phyloP scores from a whole-genome alignment of 352 stramenopile genomes.

The Globisporangium takayamanum region DNA sequence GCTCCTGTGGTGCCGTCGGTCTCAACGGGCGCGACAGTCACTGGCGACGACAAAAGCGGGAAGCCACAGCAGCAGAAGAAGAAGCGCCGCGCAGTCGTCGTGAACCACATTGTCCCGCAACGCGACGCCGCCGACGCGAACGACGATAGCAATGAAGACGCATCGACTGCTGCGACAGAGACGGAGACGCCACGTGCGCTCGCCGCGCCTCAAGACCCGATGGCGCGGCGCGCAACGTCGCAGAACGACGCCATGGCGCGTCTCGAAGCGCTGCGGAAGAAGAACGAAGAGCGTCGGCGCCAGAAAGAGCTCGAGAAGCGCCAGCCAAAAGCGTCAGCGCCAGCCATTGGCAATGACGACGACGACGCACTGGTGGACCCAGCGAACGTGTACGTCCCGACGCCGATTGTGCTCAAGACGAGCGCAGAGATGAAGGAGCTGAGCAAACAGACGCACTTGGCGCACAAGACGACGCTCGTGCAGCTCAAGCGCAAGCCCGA shows the following conservation, averaged over 20 bases:
- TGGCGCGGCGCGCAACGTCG: constrained; percentile 23
- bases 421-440: constrained; percentile 46
- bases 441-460: constrained; percentile 38
- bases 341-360: constrained; percentile 2
- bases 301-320: constrained; percentile 23
- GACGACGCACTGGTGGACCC: constrained; percentile 21
- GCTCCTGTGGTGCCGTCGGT: not conserved
- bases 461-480: constrained; percentile 69
- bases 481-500: constrained; percentile 69
- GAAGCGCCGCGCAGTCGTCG: constrained; percentile 21
- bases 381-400: constrained; percentile 49
- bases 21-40: not conserved
- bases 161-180: not conserved
- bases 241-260: constrained; percentile 67
- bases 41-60: not conserved
- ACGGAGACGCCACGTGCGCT: not conserved
- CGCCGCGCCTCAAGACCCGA: not conserved
- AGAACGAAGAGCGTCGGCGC: constrained; percentile 73
- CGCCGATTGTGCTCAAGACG: constrained; percentile 66
- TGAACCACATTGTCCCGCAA: constrained; percentile 26
- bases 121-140: constrained; percentile 1
- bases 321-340: constrained; percentile 4
- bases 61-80: constrained; percentile 11
- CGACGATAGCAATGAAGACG: not conserved
- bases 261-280: constrained; percentile 59